A percentile compares a stretch with the other conserved stretches of the same genome.
These are phyloP conservation scores for Carpinus fangiana DNA, from an alignment of 306 rosid genomes.

Conservation along the genomic window DNA sequence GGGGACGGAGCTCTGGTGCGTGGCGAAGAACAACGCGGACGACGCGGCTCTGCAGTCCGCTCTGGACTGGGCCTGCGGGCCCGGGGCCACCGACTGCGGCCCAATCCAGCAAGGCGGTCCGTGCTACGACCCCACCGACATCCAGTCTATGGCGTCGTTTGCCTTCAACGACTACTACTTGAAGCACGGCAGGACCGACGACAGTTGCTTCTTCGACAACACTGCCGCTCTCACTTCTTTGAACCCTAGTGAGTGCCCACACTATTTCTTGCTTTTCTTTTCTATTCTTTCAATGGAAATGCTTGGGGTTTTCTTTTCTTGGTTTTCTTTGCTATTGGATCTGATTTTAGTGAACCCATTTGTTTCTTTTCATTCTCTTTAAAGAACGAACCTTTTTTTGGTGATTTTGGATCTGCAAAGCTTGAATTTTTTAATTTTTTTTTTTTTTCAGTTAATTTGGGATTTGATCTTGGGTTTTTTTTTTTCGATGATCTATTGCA, in stretches of 20 bases:
- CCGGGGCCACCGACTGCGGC: slow-evolving; percentile 74
- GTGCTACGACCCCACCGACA: slow-evolving; percentile 63
- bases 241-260: slow-evolving; percentile 65
- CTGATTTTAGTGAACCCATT: neutral
- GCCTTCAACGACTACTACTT: slow-evolving; percentile 80
- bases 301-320: neutral
- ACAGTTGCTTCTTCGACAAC: slow-evolving; percentile 68
- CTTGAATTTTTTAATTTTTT: neutral
- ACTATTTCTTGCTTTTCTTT: neutral
- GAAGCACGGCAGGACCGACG: slow-evolving; percentile 71
- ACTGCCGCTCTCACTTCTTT: slow-evolving; percentile 74
- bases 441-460: neutral
- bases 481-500: slow-evolving; percentile 33
- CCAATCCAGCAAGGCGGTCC: slow-evolving; percentile 80
- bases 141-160: slow-evolving; percentile 69
- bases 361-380: neutral
- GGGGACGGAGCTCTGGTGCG: slow-evolving; percentile 84
- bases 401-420: slow-evolving; percentile 14
- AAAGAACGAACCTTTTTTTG: neutral
- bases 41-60: slow-evolving; percentile 72
- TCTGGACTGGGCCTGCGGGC: slow-evolving; percentile 86
- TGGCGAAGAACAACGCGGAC: slow-evolving; percentile 91
- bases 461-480: neutral
- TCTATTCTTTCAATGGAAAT: neutral
- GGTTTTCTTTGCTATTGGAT: neutral